phyloP scores from a whole-genome alignment of 2,329 filamentous ascomycete species.

The Colletotrichum lindemuthianum region DNA sequence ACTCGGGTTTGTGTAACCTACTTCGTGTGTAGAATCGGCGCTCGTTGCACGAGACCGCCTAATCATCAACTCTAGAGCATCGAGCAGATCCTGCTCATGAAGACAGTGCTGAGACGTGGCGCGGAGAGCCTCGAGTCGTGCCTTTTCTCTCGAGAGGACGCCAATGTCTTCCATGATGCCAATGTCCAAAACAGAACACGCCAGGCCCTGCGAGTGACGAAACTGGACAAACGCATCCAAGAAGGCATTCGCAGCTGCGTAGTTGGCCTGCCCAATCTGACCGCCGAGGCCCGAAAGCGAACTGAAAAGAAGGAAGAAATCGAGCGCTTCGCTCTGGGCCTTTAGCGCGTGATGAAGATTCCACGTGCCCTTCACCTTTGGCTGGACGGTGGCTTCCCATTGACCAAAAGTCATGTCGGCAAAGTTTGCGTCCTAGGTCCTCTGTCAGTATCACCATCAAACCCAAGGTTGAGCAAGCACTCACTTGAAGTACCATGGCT shows the following conservation, averaged over 20 bases:
- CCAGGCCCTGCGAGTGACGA: slow-evolving; percentile 46
- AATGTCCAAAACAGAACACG: slow-evolving; percentile 53
- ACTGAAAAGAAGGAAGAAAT: slow-evolving; percentile 51
- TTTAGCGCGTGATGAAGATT: slow-evolving; percentile 51
- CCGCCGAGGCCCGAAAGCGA: slow-evolving; percentile 50
- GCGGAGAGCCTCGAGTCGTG: slow-evolving; percentile 29
- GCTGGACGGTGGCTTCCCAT: slow-evolving; percentile 47
- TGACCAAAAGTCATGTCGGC: slow-evolving; percentile 49
- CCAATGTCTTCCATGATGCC: slow-evolving; percentile 51
- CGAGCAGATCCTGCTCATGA: slow-evolving; percentile 38
- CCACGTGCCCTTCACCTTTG: slow-evolving; percentile 55
- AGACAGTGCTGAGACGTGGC: slow-evolving; percentile 30
- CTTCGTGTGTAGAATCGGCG: not conserved
- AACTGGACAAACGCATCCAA: slow-evolving; percentile 51
- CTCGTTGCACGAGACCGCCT: not conserved
- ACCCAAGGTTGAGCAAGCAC: not conserved
- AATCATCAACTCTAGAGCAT: slow-evolving; percentile 32
- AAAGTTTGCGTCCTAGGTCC: slow-evolving; percentile 37
- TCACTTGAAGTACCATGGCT: slow-evolving; percentile 48
- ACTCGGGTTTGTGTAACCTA: slow-evolving; percentile 34
- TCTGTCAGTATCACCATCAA: not conserved
- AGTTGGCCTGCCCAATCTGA: slow-evolving; percentile 50
- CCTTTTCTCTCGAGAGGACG: slow-evolving; percentile 42
- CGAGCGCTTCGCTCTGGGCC: slow-evolving; percentile 37
- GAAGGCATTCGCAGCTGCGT: slow-evolving; percentile 54